phyloP scores from a whole-genome alignment of 495 filamentous ascomycete genomes.

The Daldinia concentrica region DNA sequence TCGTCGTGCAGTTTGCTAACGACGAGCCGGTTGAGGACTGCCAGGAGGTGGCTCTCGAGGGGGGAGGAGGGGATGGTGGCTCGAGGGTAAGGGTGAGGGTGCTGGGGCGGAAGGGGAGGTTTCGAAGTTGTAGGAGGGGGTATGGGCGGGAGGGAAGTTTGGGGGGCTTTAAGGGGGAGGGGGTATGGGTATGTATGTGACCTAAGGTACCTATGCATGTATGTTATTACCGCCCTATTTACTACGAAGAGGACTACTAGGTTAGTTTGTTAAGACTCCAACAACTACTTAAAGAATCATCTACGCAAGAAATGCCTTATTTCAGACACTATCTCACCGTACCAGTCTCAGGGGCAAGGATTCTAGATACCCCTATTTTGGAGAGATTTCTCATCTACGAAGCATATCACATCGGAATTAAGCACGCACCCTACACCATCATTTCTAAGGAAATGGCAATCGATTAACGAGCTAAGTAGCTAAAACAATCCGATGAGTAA shows the following conservation, averaged over 20 bases:
- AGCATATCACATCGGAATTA: neutral
- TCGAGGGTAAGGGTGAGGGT: slow-evolving; percentile 26
- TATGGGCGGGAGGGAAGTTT: too few species aligned
- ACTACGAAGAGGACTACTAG: neutral
- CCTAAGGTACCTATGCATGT: neutral
- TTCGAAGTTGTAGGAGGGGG: slow-evolving; percentile 19
- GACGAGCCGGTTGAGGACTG: slow-evolving; percentile 87
- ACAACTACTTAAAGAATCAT: neutral
- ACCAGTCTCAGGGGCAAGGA: neutral
- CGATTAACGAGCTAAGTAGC: neutral
- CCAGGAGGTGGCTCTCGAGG: slow-evolving; percentile 73
- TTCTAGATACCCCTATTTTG: neutral
- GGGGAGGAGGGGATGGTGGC: slow-evolving; percentile 25
- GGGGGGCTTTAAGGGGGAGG: neutral
- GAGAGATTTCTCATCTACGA: neutral
- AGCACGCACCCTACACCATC: neutral
- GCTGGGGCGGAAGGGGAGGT: neutral
- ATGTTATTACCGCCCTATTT: neutral
- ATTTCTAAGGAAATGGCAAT: neutral
- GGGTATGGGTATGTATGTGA: neutral
- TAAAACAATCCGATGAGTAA: neutral
- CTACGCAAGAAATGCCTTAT: neutral
- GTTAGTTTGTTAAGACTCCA: neutral
- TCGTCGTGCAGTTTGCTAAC: slow-evolving; percentile 89
- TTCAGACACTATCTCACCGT: neutral